Percentiles rank a stretch among this genome's conserved stretches.
Evolutionary conservation across 768 basidiomycete genomes (phyloP).

Genomic region (Russula abietina): DNA sequence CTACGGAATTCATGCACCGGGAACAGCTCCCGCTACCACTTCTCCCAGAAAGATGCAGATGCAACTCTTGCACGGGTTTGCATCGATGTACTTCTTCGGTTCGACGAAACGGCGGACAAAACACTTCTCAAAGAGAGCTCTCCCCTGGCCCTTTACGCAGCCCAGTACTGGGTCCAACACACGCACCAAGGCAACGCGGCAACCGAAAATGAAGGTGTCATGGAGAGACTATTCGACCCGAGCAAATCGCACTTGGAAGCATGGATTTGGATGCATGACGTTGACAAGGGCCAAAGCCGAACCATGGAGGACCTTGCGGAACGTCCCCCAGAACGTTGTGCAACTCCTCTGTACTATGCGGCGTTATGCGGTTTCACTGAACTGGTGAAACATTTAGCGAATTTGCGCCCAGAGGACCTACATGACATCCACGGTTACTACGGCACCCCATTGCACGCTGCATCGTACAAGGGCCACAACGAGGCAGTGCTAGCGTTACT

Average conservation of each 20-base stretch:
- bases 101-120: background rate
- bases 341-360: background rate
- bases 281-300: background rate
- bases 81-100: background rate
- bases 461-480: background rate
- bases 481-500: background rate
- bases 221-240: background rate
- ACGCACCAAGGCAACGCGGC: background rate
- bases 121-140: background rate
- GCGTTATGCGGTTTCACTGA: background rate
- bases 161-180: background rate
- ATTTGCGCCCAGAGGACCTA: background rate
- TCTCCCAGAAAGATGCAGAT: background rate
- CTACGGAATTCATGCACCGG: background rate
- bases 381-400: background rate
- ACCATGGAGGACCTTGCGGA: background rate
- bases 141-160: background rate
- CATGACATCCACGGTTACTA: background rate
- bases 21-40: background rate
- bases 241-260: background rate
- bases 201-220: background rate
- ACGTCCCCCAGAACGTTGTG: background rate
- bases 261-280: background rate
- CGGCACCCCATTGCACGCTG: background rate
- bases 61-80: background rate